Percentiles rank a stretch among this genome's conserved stretches.
Evolutionary conservation across 2,329 filamentous ascomycete species (phyloP).

Genomic region (Sclerotinia spermophila): DNA sequence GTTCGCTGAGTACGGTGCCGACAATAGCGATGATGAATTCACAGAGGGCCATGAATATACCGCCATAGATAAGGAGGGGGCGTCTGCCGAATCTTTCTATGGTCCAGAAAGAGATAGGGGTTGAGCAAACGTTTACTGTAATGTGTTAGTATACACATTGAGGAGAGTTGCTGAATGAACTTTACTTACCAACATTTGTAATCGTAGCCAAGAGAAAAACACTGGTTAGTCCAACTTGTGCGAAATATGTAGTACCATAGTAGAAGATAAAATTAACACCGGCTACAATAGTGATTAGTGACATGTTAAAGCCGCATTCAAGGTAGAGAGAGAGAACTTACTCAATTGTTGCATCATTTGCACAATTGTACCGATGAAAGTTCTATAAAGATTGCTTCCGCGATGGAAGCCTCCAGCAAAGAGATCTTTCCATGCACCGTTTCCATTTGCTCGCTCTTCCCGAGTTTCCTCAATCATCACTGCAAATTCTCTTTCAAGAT

Average conservation of each 20-base stretch:
- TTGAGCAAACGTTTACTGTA: conserved; percentile 77
- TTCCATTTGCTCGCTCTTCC: conserved; percentile 70
- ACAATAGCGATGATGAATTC: conserved; percentile 80
- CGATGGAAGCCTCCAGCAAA: conserved; percentile 58
- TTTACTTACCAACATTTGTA: conserved; percentile 39
- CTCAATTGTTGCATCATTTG: conserved; percentile 75
- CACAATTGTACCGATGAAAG: conserved; percentile 67
- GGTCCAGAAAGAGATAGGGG: conserved; percentile 77
- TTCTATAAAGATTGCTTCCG: conserved; percentile 66
- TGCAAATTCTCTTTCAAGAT: conserved; percentile 54
- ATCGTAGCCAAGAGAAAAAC: conserved; percentile 83
- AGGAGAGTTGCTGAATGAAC: not conserved
- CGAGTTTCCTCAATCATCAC: conserved; percentile 41
- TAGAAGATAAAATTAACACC: conserved; percentile 94
- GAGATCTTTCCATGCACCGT: conserved; percentile 65
- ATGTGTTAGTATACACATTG: not conserved
- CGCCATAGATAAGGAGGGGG: conserved; percentile 72
- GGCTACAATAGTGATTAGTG: conserved; percentile 44
- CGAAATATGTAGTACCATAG: conserved; percentile 88
- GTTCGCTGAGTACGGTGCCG: conserved; percentile 54
- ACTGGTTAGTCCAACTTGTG: conserved; percentile 67
- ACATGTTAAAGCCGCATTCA: not conserved
- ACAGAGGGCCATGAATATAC: conserved; percentile 76
- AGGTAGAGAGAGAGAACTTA: conserved; percentile 34
- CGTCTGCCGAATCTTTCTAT: conserved; percentile 81